A percentile compares a stretch with the other conserved stretches of the same genome.
Evolutionary conservation across 148 eudicot genomes (phyloP).

Genomic region (Rhododendron kiyosumense): DNA sequence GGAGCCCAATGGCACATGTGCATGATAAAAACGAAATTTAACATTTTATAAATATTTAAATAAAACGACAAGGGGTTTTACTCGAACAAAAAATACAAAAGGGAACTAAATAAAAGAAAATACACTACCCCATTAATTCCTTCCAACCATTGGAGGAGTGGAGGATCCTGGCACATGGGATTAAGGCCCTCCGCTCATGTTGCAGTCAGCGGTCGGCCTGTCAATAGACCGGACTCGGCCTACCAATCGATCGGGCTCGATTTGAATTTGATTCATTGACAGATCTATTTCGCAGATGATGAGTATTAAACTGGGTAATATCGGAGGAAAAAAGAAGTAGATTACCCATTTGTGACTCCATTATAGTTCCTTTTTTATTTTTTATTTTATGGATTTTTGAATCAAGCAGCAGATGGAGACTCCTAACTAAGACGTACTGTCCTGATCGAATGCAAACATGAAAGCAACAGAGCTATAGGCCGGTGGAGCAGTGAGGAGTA

Average conservation of each 20-base stretch:
- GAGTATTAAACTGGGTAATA: not conserved
- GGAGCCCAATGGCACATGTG: too few species aligned
- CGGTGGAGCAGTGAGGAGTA: not conserved
- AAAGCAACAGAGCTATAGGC: not conserved
- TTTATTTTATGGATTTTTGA: too few species aligned
- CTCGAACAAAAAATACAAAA: too few species aligned
- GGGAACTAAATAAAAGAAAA: too few species aligned
- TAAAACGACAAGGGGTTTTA: too few species aligned
- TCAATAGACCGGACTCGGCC: not conserved
- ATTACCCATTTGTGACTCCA: not conserved
- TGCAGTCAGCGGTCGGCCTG: not conserved
- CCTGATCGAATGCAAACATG: not conserved
- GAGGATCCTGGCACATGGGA: not conserved
- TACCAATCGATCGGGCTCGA: not conserved
- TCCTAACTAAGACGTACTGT: not conserved
- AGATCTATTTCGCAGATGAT: not conserved
- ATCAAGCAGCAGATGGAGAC: not conserved
- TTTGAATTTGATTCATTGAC: not conserved
- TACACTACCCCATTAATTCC: too few species aligned
- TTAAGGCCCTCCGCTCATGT: not conserved
- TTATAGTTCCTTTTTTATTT: too few species aligned
- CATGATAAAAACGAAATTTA: too few species aligned
- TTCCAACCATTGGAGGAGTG: too few species aligned
- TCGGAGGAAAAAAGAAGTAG: too few species aligned
- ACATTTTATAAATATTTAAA: too few species aligned